Conservation (phyloP, 345 rosid genomes). For the Carallia pectinifolia region DNA sequence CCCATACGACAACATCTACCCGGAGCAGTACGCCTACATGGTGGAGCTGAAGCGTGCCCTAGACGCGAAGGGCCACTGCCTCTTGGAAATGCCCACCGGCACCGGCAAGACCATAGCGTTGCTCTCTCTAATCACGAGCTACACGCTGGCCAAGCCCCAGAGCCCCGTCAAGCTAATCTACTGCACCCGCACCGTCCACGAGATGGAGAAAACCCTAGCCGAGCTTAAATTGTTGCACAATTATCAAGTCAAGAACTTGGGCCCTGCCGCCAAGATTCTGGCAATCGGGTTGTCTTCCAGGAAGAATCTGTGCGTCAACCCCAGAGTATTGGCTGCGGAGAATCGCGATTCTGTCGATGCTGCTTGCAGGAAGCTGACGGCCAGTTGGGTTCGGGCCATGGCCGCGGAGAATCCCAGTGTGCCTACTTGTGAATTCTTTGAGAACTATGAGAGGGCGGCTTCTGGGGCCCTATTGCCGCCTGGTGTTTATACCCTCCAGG, state of each 20-base stretch:
- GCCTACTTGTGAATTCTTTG: slow-evolving; percentile 78
- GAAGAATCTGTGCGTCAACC: slow-evolving; percentile 86
- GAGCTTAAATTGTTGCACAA: slow-evolving; percentile 75
- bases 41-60: slow-evolving; percentile 88
- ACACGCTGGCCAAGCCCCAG: slow-evolving; percentile 62
- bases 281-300: slow-evolving; percentile 84
- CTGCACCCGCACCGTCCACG: slow-evolving; percentile 97
- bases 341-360: slow-evolving; percentile 98
- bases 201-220: slow-evolving; percentile 96
- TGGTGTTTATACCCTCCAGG: slow-evolving; percentile 95
- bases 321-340: slow-evolving; percentile 69
- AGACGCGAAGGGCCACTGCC: slow-evolving; percentile 97
- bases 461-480: slow-evolving; percentile 78
- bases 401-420: slow-evolving; percentile 73
- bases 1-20: slow-evolving; percentile 92
- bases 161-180: slow-evolving; percentile 78
- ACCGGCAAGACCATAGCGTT: slow-evolving; percentile 96
- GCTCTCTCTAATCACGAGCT: slow-evolving; percentile 90
- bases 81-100: slow-evolving; percentile 98
- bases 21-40: slow-evolving; percentile 93
- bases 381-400: slow-evolving; percentile 82
- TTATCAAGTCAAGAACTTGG: slow-evolving; percentile 67
- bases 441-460: slow-evolving; percentile 83
- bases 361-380: slow-evolving; percentile 84
- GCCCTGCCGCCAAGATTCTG: slow-evolving; percentile 66